A percentile compares a stretch with the other conserved stretches of the same genome.
Evolutionary conservation across 257 asterid species (phyloP).

Genomic region (Galeopsis tetrahit): DNA sequence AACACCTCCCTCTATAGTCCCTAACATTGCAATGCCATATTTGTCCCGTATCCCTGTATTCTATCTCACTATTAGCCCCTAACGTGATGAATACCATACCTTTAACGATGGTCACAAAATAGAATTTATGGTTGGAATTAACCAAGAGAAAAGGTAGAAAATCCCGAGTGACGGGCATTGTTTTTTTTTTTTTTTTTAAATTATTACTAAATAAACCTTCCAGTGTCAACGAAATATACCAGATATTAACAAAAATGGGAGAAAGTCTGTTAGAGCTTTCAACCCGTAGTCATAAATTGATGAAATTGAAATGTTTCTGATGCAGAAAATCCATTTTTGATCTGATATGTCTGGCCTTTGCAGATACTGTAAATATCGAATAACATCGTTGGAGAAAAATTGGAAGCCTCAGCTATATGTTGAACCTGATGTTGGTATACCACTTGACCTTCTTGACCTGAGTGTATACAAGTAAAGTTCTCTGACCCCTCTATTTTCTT

Average conservation of each 20-base stretch:
- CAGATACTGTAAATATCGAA: slow-evolving; percentile 86
- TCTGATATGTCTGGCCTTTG: slow-evolving; percentile 31
- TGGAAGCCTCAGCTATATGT: slow-evolving; percentile 93
- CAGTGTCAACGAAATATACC: background rate
- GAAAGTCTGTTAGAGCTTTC: background rate
- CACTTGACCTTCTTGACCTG: slow-evolving; percentile 96
- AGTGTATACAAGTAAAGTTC: slow-evolving; percentile 84
- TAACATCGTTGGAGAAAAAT: slow-evolving; percentile 87
- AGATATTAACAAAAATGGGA: background rate
- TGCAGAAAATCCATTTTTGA: background rate
- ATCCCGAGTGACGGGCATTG: background rate
- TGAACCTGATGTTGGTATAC: slow-evolving; percentile 97
- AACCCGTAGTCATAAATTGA: background rate
- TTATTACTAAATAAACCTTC: slow-evolving; percentile 13
- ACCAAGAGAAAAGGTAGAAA: background rate
- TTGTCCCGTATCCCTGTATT: background rate
- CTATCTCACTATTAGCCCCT: too few relatives aligned
- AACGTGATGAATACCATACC: background rate
- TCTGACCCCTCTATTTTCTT: slow-evolving; percentile 25
- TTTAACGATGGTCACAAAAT: background rate
- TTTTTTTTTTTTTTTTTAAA: background rate
- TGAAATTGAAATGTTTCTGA: background rate
- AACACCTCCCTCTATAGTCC: background rate
- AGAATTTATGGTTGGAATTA: slow-evolving; percentile 8
- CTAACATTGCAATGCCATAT: background rate